Evolutionary conservation across 148 eudicot species (phyloP).

Genomic region (Cornus kousa): DNA sequence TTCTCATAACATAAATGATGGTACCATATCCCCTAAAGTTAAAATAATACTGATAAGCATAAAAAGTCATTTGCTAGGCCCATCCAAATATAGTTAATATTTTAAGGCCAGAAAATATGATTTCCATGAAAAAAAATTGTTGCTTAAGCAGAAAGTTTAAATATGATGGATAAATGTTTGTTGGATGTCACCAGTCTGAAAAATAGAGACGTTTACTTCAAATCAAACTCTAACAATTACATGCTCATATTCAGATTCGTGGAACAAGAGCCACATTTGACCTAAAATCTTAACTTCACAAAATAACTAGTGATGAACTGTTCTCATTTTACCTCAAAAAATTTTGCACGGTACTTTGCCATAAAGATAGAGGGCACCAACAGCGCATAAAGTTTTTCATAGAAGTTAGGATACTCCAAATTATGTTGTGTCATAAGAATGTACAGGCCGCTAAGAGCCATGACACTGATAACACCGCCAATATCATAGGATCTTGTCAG

Average conservation of each 20-base stretch:
- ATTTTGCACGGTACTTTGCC: slow-evolving; percentile 90
- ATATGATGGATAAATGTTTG: neutral
- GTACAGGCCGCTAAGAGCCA: slow-evolving; percentile 86
- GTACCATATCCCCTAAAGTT: neutral
- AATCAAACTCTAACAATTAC: neutral
- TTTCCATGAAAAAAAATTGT: neutral
- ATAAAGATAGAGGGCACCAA: slow-evolving; percentile 78
- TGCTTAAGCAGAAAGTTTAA: neutral
- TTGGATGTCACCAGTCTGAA: neutral
- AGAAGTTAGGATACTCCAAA: slow-evolving; percentile 82
- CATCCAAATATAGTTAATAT: neutral
- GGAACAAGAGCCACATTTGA: neutral
- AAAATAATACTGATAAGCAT: neutral
- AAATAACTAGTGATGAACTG: slow-evolving; percentile 10
- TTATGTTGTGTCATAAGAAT: slow-evolving; percentile 88
- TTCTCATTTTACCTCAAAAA: slow-evolving; percentile 61
- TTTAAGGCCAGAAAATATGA: neutral
- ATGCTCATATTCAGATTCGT: neutral
- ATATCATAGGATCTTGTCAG: slow-evolving; percentile 93
- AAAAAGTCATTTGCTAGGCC: neutral
- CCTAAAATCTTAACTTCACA: neutral
- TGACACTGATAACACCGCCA: slow-evolving; percentile 95
- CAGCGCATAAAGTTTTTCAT: slow-evolving; percentile 88
- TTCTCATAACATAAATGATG: neutral
- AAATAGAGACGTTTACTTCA: neutral